These are phyloP conservation scores for Phanerodontia chrysosporium DNA, from an alignment of 768 basidiomycete species.

Conservation along the genomic window DNA sequence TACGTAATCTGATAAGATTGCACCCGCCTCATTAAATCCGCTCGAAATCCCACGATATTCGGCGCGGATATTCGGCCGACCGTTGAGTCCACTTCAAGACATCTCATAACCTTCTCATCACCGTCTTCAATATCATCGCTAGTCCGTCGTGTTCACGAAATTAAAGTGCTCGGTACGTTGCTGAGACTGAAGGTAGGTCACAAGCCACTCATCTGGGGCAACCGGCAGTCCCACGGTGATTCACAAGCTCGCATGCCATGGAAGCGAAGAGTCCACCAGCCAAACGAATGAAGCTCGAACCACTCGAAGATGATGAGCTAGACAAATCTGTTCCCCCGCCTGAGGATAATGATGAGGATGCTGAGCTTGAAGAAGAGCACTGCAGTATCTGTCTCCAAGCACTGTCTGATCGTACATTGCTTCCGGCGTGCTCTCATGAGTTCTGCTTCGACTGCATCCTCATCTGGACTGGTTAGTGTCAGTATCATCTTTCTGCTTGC, in stretches of 20 bases:
- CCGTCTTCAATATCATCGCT: too few relatives aligned
- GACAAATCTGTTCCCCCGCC: too few relatives aligned
- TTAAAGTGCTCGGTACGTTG: too few relatives aligned
- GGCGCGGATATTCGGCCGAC: not conserved
- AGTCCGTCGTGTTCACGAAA: too few relatives aligned
- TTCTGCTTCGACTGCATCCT: slow-evolving; percentile 92
- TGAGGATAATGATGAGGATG: too few relatives aligned
- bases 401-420: slow-evolving; percentile 71
- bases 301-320: too few relatives aligned
- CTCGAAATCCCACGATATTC: not conserved
- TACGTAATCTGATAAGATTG: not conserved
- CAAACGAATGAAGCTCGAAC: too few relatives aligned
- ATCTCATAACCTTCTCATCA: too few relatives aligned
- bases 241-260: not conserved
- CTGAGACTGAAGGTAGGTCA: too few relatives aligned
- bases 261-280: not conserved
- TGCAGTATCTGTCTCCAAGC: slow-evolving; percentile 87
- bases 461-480: slow-evolving; percentile 73
- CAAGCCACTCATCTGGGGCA: too few relatives aligned
- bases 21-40: not conserved
- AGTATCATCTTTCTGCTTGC: slow-evolving; percentile 1
- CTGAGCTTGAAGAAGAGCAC: slow-evolving; percentile 47
- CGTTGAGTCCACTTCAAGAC: too few relatives aligned
- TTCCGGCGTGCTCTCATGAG: slow-evolving; percentile 86
- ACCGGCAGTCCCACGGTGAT: not conserved